Conservation (phyloP, 768 basidiomycete species). For the Lactarius sp. region DNA sequence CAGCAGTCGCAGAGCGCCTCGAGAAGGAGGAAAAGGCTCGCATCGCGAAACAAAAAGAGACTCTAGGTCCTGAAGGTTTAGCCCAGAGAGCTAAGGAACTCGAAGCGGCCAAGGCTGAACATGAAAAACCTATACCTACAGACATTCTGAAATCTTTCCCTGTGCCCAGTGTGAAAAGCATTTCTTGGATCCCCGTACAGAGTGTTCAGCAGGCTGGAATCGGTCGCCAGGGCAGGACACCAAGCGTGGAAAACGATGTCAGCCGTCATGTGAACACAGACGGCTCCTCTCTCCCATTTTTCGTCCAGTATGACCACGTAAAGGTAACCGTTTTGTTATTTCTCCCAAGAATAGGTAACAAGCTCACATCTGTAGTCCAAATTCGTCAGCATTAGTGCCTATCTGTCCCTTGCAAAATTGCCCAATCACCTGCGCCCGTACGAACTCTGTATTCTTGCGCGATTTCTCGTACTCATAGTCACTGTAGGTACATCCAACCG, state of each 20-base stretch:
- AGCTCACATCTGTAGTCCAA: constrained; percentile 58
- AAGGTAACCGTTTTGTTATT: constrained; percentile 45
- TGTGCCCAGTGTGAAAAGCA: constrained; percentile 85
- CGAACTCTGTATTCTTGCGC: constrained; percentile 28
- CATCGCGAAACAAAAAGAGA: constrained; percentile 58
- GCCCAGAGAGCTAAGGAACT: constrained; percentile 60
- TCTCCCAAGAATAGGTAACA: not conserved
- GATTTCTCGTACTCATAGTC: constrained; percentile 5
- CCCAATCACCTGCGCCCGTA: constrained; percentile 75
- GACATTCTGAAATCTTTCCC: constrained; percentile 81
- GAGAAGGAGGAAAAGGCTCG: constrained; percentile 79
- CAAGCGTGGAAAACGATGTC: constrained; percentile 41
- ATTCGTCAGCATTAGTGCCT: constrained; percentile 77
- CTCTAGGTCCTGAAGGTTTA: constrained; percentile 78
- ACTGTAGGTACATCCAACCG: constrained; percentile 61
- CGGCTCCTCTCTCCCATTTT: constrained; percentile 69
- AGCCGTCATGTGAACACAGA: constrained; percentile 63
- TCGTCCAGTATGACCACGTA: constrained; percentile 91
- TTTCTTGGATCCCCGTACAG: constrained; percentile 85
- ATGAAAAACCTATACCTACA: constrained; percentile 75
- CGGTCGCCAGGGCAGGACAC: constrained; percentile 37
- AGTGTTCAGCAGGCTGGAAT: constrained; percentile 58
- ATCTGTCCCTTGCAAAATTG: constrained; percentile 70
- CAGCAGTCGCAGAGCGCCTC: constrained; percentile 70
- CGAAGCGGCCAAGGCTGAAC: constrained; percentile 80